These are phyloP conservation scores for Xanthoconium separans DNA, from an alignment of 1,284 basidiomycete species.

Conservation along the genomic window DNA sequence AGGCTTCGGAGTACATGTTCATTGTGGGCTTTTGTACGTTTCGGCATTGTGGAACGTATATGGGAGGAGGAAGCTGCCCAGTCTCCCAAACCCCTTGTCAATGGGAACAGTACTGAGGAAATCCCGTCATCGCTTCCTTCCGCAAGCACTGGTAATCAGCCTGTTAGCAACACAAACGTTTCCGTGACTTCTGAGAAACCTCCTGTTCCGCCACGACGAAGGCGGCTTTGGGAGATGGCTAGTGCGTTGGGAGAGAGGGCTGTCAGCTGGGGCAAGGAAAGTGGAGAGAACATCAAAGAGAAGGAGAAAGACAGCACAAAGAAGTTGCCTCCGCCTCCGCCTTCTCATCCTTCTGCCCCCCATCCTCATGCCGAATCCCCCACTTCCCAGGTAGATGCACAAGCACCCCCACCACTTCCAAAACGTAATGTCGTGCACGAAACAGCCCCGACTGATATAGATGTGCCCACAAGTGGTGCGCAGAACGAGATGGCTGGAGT, in stretches of 20 bases:
- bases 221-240: slow-evolving; percentile 58
- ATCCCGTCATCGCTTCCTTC: background rate
- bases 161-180: background rate
- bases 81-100: slow-evolving; percentile 26
- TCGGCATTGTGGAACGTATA: slow-evolving; percentile 76
- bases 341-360: slow-evolving; percentile 37
- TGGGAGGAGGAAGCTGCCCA: slow-evolving; percentile 78
- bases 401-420: slow-evolving; percentile 29
- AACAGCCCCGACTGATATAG: background rate
- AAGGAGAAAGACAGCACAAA: slow-evolving; percentile 24
- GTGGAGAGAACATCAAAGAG: slow-evolving; percentile 25
- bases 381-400: slow-evolving; percentile 12
- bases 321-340: slow-evolving; percentile 38
- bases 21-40: slow-evolving; percentile 87
- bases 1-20: slow-evolving; percentile 86
- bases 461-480: background rate
- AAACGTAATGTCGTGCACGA: slow-evolving; percentile 18
- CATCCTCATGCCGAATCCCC: slow-evolving; percentile 19
- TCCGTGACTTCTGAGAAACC: slow-evolving; percentile 36
- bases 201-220: slow-evolving; percentile 50
- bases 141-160: slow-evolving; percentile 2
- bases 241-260: slow-evolving; percentile 54
- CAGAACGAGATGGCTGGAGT: slow-evolving; percentile 2
- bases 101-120: slow-evolving; percentile 9
- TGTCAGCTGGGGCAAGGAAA: slow-evolving; percentile 40